Evolutionary conservation across 2,329 filamentous ascomycete genomes (phyloP), one percentile per base, ranked within the genome.

Genomic region (Coniochaeta pulveracea): DNA sequence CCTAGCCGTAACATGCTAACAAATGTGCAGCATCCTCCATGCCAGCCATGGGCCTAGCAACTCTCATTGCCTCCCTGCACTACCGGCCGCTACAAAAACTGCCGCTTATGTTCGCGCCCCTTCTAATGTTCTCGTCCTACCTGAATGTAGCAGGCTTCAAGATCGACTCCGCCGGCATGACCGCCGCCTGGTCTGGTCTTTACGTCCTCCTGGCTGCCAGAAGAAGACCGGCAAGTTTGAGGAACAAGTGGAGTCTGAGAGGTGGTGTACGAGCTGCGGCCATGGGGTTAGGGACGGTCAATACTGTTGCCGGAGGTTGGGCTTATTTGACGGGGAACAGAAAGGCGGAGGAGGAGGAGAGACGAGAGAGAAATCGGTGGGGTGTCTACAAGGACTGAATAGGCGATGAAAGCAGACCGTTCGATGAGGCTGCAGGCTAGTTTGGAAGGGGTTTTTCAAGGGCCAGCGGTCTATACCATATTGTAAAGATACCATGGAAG

Each of bases 81-180:
- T 59, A 57, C 27, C 66, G 68, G 3, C 72, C 72, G 21, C 49
- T 70, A 31, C 65, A 67, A 42, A 43, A 56, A 10, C 52, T 71
- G 4, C 66, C 70, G 22, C 59, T 74, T 46, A 44, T 60, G 33
- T 60, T 70, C 47, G 52, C 58, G n/a, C 65, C 66, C 16, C 57
- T 68, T 17, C 62, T 75, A 19, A 52, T 72, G 36, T 72, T 75
- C 53, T 58, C 63, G 34, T 66, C 62, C 48, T 76, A 76, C 54
- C 62, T 73, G 46, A 73, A 72, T 50, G 61, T 76, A 6, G 67
- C 70, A 14, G 71, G 71, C 37, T 73, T 68, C 55, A 64, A 63
- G 39, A 70, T 66, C 33, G 70, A 72, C 47, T 62, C 61, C 36
- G 72, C 70, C 3, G 72, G 69, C 33, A 54, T 75, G 36, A 61